Evolutionary conservation across 331 rosid genomes (phyloP).

Genomic region (Erythrophleum ivorense): DNA sequence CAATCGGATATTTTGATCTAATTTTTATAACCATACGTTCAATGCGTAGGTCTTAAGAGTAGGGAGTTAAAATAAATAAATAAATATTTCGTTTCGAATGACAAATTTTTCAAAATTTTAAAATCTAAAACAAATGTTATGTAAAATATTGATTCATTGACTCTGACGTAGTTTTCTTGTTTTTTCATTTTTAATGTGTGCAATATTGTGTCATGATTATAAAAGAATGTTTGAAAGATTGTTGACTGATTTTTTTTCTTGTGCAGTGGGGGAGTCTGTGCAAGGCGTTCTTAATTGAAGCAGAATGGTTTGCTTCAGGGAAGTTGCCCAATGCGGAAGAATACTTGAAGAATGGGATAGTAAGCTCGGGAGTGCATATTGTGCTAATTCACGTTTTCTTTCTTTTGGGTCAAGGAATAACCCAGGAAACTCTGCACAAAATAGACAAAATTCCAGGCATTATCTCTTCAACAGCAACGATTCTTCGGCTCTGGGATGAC

Average conservation of each 20-base stretch:
- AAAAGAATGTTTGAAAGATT: background rate
- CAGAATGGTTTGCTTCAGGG: constrained; percentile 61
- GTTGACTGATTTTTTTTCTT: background rate
- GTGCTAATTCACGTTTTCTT: constrained; percentile 52
- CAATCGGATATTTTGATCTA: too few relatives aligned
- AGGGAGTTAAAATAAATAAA: too few relatives aligned
- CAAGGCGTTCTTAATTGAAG: constrained; percentile 62
- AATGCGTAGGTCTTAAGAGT: too few relatives aligned
- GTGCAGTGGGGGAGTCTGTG: constrained; percentile 66
- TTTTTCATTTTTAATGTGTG: too few relatives aligned
- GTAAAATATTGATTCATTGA: too few relatives aligned
- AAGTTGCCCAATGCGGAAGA: constrained; percentile 47
- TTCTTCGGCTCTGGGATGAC: constrained; percentile 79
- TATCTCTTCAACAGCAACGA: constrained; percentile 54
- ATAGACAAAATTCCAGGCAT: constrained; percentile 47
- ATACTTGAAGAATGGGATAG: constrained; percentile 57
- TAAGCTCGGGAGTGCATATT: constrained; percentile 64
- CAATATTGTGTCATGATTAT: too few relatives aligned
- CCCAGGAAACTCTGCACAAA: constrained; percentile 30
- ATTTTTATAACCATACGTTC: too few relatives aligned
- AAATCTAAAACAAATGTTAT: too few relatives aligned
- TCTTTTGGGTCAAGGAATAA: constrained; percentile 53
- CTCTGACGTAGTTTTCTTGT: too few relatives aligned
- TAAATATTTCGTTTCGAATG: too few relatives aligned
- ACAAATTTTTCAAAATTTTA: too few relatives aligned